Conservation (phyloP, 169 alveolate species). For the Sarcocystis neurona region DNA sequence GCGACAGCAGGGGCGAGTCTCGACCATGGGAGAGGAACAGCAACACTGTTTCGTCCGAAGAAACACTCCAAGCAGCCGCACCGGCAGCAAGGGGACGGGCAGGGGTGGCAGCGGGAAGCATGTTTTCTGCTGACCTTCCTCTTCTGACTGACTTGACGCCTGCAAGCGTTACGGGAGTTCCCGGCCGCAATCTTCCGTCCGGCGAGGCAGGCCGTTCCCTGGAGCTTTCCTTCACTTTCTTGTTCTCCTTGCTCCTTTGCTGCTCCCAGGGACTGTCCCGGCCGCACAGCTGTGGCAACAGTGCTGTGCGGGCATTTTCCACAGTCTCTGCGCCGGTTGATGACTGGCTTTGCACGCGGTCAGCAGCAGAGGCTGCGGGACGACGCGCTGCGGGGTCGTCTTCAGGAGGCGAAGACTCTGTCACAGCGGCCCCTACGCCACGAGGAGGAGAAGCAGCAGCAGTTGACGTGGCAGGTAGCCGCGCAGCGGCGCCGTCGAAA, state of each 20-base stretch:
- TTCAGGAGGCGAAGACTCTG: too few relatives aligned
- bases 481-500: not conserved
- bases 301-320: too few relatives aligned
- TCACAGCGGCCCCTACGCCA: not conserved
- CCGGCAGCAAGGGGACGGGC: not conserved
- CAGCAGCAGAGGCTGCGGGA: too few relatives aligned
- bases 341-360: too few relatives aligned
- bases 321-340: too few relatives aligned
- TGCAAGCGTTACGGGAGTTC: not conserved
- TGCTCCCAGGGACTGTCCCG: too few relatives aligned
- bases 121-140: not conserved
- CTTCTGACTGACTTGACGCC: not conserved
- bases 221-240: not conserved
- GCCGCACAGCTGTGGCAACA: too few relatives aligned
- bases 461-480: not conserved
- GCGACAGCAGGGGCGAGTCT: too few relatives aligned
- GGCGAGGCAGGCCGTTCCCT: conserved; percentile 3
- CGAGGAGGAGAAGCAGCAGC: not conserved
- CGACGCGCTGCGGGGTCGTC: too few relatives aligned
- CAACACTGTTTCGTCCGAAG: not conserved
- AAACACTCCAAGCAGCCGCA: not conserved
- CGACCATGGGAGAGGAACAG: too few relatives aligned
- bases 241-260: not conserved
- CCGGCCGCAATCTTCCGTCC: not conserved
- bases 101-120: not conserved